phyloP scores from a whole-genome alignment of 129 eudicot species.

The Tanacetum coccineum region DNA sequence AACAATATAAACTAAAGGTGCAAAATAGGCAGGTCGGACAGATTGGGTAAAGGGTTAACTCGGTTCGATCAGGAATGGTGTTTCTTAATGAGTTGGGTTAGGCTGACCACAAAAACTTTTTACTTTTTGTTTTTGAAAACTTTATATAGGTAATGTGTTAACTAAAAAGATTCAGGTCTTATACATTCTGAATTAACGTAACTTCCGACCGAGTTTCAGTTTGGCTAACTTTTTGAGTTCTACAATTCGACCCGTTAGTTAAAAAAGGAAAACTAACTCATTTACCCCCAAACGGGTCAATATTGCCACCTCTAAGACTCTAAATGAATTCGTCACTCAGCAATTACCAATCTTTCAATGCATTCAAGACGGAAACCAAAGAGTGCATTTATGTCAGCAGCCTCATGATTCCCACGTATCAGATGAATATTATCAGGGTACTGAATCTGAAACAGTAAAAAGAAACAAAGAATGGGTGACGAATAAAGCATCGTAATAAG shows the following conservation, averaged over 20 bases:
- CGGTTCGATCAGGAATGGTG: no score
- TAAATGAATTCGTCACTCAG: not conserved
- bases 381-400: constrained; percentile 96
- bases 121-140: not conserved
- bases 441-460: constrained; percentile 56
- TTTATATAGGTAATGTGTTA: not conserved
- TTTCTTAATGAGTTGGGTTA: not conserved
- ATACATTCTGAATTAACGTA: not conserved
- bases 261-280: not conserved
- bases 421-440: constrained; percentile 92
- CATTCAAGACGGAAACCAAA: constrained; percentile 99
- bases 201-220: constrained; percentile 5
- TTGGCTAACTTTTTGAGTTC: not conserved
- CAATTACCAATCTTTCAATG: constrained; percentile 92
- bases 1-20: not conserved
- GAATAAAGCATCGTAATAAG: constrained; percentile 3
- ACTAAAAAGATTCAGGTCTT: not conserved
- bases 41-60: not conserved
- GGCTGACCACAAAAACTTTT: not conserved
- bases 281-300: constrained; percentile 8
- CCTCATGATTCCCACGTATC: constrained; percentile 98
- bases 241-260: not conserved
- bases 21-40: not conserved
- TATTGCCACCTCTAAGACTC: not conserved
- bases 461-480: not conserved